Evolutionary conservation across 106 monocot genomes (phyloP).

Genomic region (Allium cepa): DNA sequence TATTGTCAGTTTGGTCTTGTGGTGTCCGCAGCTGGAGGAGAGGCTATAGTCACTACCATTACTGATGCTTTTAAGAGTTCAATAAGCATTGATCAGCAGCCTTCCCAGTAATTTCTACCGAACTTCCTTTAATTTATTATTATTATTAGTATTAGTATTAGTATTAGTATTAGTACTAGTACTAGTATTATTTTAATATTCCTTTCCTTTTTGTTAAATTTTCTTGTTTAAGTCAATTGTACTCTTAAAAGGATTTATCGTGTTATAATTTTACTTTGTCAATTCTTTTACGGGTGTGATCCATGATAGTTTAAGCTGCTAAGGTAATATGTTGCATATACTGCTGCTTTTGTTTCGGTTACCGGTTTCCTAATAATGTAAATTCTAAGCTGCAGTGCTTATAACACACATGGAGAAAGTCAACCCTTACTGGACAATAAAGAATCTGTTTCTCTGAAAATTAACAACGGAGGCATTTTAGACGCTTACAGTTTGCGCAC

Average conservation of each 20-base stretch:
- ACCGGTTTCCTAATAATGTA: background rate
- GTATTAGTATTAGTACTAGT: too few relatives aligned
- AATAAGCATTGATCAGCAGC: constrained; percentile 27
- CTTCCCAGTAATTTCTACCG: constrained; percentile 24
- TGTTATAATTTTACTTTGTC: too few relatives aligned
- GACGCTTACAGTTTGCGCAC: constrained; percentile 38
- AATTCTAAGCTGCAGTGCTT: constrained; percentile 14
- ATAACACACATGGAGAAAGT: constrained; percentile 18
- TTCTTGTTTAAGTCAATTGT: too few relatives aligned
- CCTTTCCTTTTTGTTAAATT: too few relatives aligned
- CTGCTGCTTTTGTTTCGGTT: background rate
- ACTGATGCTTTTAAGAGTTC: constrained; percentile 23
- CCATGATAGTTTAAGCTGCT: too few relatives aligned
- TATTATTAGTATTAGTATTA: background rate
- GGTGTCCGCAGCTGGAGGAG: constrained; percentile 41
- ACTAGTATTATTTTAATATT: too few relatives aligned
- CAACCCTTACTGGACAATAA: constrained; percentile 25
- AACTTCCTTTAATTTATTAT: background rate
- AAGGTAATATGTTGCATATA: background rate
- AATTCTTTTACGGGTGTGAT: too few relatives aligned
- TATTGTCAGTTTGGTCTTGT: constrained; percentile 84
- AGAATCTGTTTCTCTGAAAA: constrained; percentile 35
- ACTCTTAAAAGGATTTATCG: too few relatives aligned
- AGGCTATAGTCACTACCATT: constrained; percentile 9
- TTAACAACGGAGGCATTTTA: constrained; percentile 49